Conservation (phyloP, 176 grass and related monocot species). For the Poa annua region DNA sequence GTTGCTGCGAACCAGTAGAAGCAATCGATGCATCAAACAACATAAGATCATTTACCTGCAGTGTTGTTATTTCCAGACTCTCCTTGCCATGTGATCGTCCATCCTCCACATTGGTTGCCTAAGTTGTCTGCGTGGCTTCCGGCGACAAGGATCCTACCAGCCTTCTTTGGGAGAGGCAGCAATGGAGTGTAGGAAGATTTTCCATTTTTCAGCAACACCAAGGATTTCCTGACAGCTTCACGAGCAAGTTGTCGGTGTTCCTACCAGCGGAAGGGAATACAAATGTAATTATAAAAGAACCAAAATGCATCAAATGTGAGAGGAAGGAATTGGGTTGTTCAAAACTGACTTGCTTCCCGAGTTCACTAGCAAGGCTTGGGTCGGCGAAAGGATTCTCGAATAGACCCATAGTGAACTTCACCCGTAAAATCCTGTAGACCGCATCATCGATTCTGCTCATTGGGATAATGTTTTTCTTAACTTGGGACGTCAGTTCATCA, state of each 20-base stretch:
- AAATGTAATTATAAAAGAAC: not conserved
- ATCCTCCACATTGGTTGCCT: slow-evolving; percentile 74
- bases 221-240: slow-evolving; percentile 72
- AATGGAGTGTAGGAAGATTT: slow-evolving; percentile 39
- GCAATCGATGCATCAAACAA: not conserved
- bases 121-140: slow-evolving; percentile 74
- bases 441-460: slow-evolving; percentile 85
- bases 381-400: slow-evolving; percentile 70
- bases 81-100: slow-evolving; percentile 83
- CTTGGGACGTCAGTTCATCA: slow-evolving; percentile 53
- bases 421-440: slow-evolving; percentile 70
- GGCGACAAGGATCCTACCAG: slow-evolving; percentile 60
- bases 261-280: slow-evolving; percentile 8
- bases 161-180: slow-evolving; percentile 70
- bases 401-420: slow-evolving; percentile 80
- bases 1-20: not conserved
- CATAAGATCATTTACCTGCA: slow-evolving; percentile 30
- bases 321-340: not conserved
- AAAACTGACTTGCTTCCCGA: slow-evolving; percentile 59
- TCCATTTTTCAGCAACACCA: slow-evolving; percentile 78
- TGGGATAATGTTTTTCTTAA: slow-evolving; percentile 66
- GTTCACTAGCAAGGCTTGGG: slow-evolving; percentile 48
- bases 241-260: slow-evolving; percentile 71
- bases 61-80: slow-evolving; percentile 57
- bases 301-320: not conserved